Conservation (phyloP, 1,284 basidiomycete genomes). For the Boletus subluridellus region DNA sequence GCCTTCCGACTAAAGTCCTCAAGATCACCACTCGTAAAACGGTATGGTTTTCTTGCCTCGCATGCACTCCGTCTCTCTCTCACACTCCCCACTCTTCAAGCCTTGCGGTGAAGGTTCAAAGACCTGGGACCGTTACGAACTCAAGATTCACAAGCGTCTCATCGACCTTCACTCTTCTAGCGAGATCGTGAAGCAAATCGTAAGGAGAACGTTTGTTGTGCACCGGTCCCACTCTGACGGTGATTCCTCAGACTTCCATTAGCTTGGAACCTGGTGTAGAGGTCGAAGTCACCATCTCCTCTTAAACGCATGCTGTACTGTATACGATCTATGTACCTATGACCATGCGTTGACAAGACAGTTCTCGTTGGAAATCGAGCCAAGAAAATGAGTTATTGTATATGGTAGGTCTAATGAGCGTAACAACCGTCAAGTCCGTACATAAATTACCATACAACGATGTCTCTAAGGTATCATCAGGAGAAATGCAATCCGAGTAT, state of each 20-base stretch:
- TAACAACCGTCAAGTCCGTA: conserved; percentile 8
- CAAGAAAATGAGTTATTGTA: background rate
- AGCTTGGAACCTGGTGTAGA: conserved; percentile 99
- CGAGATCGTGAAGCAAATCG: conserved; percentile 99
- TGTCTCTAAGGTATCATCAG: conserved; percentile 18
- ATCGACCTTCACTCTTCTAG: conserved; percentile 99
- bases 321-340: conserved; percentile 5
- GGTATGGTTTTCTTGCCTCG: conserved; percentile 46
- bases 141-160: conserved; percentile 99
- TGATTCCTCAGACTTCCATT: conserved; percentile 78
- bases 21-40: conserved; percentile 99
- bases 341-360: background rate
- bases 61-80: background rate
- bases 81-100: conserved; percentile 40
- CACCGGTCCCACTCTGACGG: conserved; percentile 1
- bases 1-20: conserved; percentile 97
- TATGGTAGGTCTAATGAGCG: conserved; percentile 11
- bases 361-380: background rate
- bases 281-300: conserved; percentile 98
- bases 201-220: conserved; percentile 42
- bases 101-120: conserved; percentile 99
- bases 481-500: conserved; percentile 2
- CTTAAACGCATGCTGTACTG: conserved; percentile 26
- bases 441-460: conserved; percentile 20
- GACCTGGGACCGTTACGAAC: conserved; percentile 99